phyloP scores from a whole-genome alignment of 192 early-diverging fungal species.

The Rhizoclosmatium sp. region DNA sequence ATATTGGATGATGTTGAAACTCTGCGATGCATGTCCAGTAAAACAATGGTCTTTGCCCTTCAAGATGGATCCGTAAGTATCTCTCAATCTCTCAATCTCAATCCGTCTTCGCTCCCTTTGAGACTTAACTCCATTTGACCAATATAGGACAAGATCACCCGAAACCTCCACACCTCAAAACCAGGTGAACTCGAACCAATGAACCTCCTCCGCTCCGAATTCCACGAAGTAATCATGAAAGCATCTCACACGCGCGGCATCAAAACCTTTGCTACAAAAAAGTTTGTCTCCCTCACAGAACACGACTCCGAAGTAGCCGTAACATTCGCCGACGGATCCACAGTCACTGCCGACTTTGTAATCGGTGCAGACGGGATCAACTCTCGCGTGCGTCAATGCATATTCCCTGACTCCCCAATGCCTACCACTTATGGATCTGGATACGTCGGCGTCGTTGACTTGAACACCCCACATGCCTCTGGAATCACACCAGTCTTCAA shows the following conservation, averaged over 20 bases:
- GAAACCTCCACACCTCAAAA: not conserved
- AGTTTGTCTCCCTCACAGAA: not conserved
- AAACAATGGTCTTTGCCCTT: too few species aligned
- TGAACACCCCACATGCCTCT: too few species aligned
- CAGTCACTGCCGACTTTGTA: not conserved
- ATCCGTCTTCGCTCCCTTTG: not conserved
- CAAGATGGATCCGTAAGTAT: not conserved
- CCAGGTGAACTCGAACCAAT: not conserved
- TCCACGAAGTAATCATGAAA: slow-evolving; percentile 5
- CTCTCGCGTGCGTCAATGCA: slow-evolving; percentile 9
- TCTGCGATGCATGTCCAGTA: too few species aligned
- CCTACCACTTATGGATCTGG: slow-evolving; percentile 13
- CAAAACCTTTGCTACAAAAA: not conserved
- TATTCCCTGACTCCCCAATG: slow-evolving; percentile 44
- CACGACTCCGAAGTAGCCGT: not conserved
- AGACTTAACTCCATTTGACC: not conserved
- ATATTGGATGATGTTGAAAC: too few species aligned
- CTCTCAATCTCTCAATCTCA: too few species aligned
- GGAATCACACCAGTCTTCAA: too few species aligned
- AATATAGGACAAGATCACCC: not conserved
- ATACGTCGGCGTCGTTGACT: not conserved
- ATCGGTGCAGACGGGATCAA: not conserved
- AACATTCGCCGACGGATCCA: slow-evolving; percentile 17
- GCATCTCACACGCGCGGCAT: not conserved
- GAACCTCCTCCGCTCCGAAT: not conserved